A percentile compares a stretch with the other conserved stretches of the same genome.
These are phyloP conservation scores for Leccinum olivaceopallidum DNA, from an alignment of 768 basidiomycete species.

Conservation along the genomic window DNA sequence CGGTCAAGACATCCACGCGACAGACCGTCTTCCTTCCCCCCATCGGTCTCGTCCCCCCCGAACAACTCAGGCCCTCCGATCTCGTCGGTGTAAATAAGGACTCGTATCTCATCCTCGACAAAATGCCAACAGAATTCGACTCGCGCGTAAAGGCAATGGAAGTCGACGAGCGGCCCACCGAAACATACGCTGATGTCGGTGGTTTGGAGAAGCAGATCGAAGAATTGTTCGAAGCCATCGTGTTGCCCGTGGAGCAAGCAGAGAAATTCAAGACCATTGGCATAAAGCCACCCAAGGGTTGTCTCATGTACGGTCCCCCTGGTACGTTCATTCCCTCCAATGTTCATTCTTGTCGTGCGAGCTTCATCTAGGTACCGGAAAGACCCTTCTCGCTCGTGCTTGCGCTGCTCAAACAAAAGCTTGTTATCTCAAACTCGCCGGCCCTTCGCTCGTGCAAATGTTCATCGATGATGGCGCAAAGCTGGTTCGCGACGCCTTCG, in stretches of 20 bases:
- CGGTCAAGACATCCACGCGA: constrained; percentile 97
- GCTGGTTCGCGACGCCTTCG: constrained; percentile 97
- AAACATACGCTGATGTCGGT: constrained; percentile 96
- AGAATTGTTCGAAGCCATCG: constrained; percentile 96
- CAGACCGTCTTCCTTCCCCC: constrained; percentile 98
- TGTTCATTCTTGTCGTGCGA: background rate
- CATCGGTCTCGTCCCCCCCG: constrained; percentile 94
- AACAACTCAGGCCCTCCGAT: constrained; percentile 86
- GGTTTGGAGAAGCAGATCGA: constrained; percentile 99
- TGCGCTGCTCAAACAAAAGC: constrained; percentile 98
- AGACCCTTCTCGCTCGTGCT: constrained; percentile 95
- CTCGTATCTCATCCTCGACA: constrained; percentile 95
- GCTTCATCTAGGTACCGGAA: constrained; percentile 73
- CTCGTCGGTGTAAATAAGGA: constrained; percentile 99
- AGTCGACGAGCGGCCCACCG: constrained; percentile 96
- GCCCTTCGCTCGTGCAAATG: constrained; percentile 98
- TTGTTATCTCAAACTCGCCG: constrained; percentile 97
- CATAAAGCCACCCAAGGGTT: constrained; percentile 96
- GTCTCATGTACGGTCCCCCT: constrained; percentile 98
- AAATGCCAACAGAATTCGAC: constrained; percentile 95
- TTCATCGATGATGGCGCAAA: constrained; percentile 99
- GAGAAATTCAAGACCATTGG: constrained; percentile 99
- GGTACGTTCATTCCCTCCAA: constrained; percentile 45
- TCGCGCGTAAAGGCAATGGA: constrained; percentile 99
- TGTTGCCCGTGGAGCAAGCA: constrained; percentile 97